Evolutionary conservation across 2,329 filamentous ascomycete genomes (phyloP), one percentile per base, ranked within the genome.

Genomic region (Exophiala sp.): DNA sequence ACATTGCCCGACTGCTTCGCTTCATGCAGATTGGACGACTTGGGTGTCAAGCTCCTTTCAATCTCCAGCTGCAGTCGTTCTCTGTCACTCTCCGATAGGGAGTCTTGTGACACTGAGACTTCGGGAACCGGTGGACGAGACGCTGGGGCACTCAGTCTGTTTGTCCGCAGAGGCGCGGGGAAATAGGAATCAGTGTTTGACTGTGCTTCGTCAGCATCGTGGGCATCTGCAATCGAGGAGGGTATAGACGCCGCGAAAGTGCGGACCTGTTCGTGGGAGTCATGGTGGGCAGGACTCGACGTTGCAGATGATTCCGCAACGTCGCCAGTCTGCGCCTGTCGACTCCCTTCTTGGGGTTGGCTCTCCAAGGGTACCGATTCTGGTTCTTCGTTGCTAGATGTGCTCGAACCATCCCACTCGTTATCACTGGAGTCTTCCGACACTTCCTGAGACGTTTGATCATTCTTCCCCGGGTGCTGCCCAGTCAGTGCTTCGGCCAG

Each of bases 21-120:
- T 4, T 34, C 48, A n/a, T 41, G 39, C 14, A 52, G 45, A 27
- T 30, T 52, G 9, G 58, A 60, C 16, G 55, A 53, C 24, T 50
- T 56, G 7, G 70, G 67, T 35, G 68, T 73, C 43, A 74, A 58
- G 3, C 71, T 72, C 39, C 66, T 68, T n/a, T 73, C 72, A n/a
- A 74, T 74, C 50, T 74, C 72, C 49, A 70, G 66, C 37, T 70
- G 63, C 35, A 74, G 53, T 27, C 69, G 66, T 48, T 74, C 72
- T 57, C 66, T 70, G 48, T 73, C 70, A 24, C 66, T 62, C 42
- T 70, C 66, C 30, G 65, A 60, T 2, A 69, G 64, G 6, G 66
- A 67, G 6, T 63, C 63, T 21, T 68, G 64, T 7, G 65, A 62
- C 42, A 64, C 66, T 29, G 65, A 52, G 1, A 64, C 59, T 13